A percentile compares a stretch with the other conserved stretches of the same genome.
Conservation (phyloP, 129 eudicot genomes). For the Artemisia tridentata region DNA sequence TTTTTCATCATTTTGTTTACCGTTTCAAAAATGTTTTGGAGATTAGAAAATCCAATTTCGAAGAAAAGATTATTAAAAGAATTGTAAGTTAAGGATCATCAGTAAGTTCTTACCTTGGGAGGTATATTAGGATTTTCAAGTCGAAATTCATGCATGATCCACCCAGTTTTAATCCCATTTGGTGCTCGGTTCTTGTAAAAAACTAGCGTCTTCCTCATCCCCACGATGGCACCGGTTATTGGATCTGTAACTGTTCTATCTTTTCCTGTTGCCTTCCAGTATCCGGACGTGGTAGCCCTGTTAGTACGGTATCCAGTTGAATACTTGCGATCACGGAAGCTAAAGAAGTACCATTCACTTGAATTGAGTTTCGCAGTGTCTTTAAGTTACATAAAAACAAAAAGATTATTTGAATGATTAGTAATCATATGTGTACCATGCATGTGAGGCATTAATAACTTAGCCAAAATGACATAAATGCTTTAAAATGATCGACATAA, state of each 20-base stretch:
- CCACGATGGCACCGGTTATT: slow-evolving; percentile 40
- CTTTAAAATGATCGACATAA: slow-evolving; percentile 14
- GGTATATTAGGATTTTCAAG: slow-evolving; percentile 71
- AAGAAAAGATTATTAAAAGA: background rate
- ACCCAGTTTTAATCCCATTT: slow-evolving; percentile 83
- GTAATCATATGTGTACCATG: slow-evolving; percentile 3
- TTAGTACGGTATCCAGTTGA: slow-evolving; percentile 87
- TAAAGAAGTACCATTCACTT: slow-evolving; percentile 95
- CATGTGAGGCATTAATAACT: background rate
- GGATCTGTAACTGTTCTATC: slow-evolving; percentile 70
- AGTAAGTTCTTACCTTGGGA: slow-evolving; percentile 57
- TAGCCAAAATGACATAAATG: slow-evolving; percentile 17
- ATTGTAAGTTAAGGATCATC: background rate
- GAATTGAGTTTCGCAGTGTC: slow-evolving; percentile 90
- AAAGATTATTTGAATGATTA: background rate
- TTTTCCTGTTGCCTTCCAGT: slow-evolving; percentile 97
- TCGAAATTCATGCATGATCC: slow-evolving; percentile 99
- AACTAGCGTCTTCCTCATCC: slow-evolving; percentile 94
- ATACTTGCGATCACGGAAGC: slow-evolving; percentile 91
- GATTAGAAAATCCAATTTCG: background rate
- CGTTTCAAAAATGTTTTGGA: background rate
- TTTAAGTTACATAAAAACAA: slow-evolving; percentile 19
- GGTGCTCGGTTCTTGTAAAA: slow-evolving; percentile 91
- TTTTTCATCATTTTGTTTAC: too few relatives aligned
- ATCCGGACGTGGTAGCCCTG: slow-evolving; percentile 76